Base-by-base conservation (phyloP, 495 filamentous ascomycete species). In the Neurospora terricola region DNA sequence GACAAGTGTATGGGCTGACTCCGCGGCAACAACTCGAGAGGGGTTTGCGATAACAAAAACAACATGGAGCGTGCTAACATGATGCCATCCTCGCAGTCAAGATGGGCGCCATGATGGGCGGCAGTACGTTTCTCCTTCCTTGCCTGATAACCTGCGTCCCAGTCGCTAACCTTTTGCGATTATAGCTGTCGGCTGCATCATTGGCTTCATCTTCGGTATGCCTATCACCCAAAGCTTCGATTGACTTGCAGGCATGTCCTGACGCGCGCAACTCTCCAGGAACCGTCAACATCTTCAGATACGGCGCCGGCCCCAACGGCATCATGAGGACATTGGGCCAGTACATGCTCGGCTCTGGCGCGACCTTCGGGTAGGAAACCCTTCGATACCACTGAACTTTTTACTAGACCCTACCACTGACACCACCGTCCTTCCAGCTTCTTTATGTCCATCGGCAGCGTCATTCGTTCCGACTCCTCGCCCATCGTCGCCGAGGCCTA, bases 361-460 rank as follows among this genome's bases (percentile, higher is more conserved):
- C 94, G 30, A 97, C 94, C 42, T 99, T 99, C 80, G 96, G 96
- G 96, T 98, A 87, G 70, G 89, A 72, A 16, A 30, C 75, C 71
- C 43, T 59, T 71, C 27, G 70, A 7, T n/a, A 21, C 36, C 34
- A 36, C 43, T 71, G 27, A 3, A 43, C 59, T 34, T 72, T 70
- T 16, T 37, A 68, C 38, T 21, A 12, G 18, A 36, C 34, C 9
- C 5, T 6, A 7, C 14, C 37, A 8, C 69, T 76, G 40, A 75
- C 74, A 45, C 30, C 7, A 66, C 12, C 12, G 14, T 36, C 6
- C 39, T 37, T n/a, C 74, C 71, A 99, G 96, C 27, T 97, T 98
- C 82, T 99, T 99, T 87, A 99, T 99, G 96, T 94, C 92, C 43
- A 97, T 99, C 78, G 96, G 96, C 74, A 97, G 92, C 76, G 94